Evolutionary conservation across 306 rosid species (phyloP).

Genomic region (Acacia confusa): DNA sequence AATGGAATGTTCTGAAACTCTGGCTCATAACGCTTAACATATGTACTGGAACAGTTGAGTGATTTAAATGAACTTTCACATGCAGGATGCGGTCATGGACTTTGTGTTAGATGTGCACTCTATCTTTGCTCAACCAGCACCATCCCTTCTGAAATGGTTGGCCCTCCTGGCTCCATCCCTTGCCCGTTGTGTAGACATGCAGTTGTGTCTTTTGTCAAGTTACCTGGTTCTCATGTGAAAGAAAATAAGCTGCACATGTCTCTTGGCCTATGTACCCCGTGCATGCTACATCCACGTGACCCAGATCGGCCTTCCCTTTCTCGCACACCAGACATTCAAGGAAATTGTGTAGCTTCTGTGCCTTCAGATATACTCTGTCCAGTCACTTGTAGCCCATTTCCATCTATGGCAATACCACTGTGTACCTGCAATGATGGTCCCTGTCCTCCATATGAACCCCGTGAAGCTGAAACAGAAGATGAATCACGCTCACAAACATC

Average conservation of each 20-base stretch:
- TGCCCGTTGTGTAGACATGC: constrained; percentile 90
- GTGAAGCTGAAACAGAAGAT: constrained; percentile 56
- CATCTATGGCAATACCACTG: constrained; percentile 79
- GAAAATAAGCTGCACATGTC: constrained; percentile 61
- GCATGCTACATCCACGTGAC: constrained; percentile 78
- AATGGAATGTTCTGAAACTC: neutral
- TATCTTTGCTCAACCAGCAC: constrained; percentile 88
- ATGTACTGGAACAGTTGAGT: constrained; percentile 10
- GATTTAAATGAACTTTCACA: constrained; percentile 28
- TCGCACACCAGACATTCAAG: constrained; percentile 62
- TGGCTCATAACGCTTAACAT: constrained; percentile 8
- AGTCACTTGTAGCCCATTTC: constrained; percentile 91
- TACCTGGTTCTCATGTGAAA: constrained; percentile 68
- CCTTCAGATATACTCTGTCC: constrained; percentile 89
- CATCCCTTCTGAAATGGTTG: constrained; percentile 54
- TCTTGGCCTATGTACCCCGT: constrained; percentile 80
- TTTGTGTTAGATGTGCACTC: constrained; percentile 90
- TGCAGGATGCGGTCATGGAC: constrained; percentile 90
- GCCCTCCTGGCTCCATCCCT: constrained; percentile 85
- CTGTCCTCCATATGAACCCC: constrained; percentile 74
- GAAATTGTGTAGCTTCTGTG: constrained; percentile 80
- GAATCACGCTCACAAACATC: constrained; percentile 57
- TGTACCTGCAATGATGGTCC: constrained; percentile 90
- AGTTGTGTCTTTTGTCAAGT: constrained; percentile 71
- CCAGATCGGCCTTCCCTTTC: constrained; percentile 52